Conservation (phyloP, 2,329 filamentous ascomycete genomes). For the Geoglossum cookeanum region DNA sequence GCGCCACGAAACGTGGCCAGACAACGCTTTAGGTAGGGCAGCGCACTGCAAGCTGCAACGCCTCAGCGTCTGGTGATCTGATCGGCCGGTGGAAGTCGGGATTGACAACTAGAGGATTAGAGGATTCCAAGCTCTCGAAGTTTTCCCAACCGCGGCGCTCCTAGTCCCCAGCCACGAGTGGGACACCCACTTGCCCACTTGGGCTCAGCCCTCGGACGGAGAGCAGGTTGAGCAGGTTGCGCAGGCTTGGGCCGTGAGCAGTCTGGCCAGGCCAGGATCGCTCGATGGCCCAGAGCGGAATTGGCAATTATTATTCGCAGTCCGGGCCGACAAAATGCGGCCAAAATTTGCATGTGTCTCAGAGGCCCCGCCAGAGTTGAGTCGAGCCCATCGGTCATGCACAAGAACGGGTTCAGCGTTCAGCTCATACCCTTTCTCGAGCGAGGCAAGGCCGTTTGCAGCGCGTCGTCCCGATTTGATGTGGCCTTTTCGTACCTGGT, state of each 20-base stretch:
- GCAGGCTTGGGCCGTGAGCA: not conserved
- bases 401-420: not conserved
- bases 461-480: not conserved
- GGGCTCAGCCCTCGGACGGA: not conserved
- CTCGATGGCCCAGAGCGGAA: slow-evolving; percentile 1
- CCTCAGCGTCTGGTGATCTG: slow-evolving; percentile 3
- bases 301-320: not conserved
- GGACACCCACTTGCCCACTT: not conserved
- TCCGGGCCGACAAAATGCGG: not conserved
- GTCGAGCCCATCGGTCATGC: not conserved
- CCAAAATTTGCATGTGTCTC: slow-evolving; percentile 1
- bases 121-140: not conserved
- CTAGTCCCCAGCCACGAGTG: not conserved
- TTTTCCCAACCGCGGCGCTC: not conserved
- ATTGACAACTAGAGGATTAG: not conserved
- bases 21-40: not conserved
- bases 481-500: slow-evolving; percentile 1
- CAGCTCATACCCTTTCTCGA: not conserved
- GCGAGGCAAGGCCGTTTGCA: not conserved
- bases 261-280: not conserved
- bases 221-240: not conserved
- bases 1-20: slow-evolving; percentile 2
- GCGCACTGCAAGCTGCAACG: not conserved
- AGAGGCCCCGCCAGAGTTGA: not conserved
- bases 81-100: slow-evolving; percentile 1